phyloP scores from a whole-genome alignment of 179 eudicot genomes.

The Heliamphora pulchella region DNA sequence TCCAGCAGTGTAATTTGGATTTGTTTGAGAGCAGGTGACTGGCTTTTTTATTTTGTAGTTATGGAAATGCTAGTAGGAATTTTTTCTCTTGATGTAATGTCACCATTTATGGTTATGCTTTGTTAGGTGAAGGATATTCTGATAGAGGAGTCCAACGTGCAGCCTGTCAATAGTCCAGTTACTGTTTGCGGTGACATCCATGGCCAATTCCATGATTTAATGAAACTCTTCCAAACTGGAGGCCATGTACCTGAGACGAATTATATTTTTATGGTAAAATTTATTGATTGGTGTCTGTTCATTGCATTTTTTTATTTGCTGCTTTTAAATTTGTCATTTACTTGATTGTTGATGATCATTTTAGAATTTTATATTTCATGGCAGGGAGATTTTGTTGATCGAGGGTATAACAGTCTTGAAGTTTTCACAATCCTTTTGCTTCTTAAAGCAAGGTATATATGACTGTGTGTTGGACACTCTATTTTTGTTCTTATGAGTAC shows the following conservation, averaged over 20 bases:
- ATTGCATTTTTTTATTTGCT: slow-evolving; percentile 5
- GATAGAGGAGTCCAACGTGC: slow-evolving; percentile 86
- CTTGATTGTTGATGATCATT: slow-evolving; percentile 1
- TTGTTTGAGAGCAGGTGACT: slow-evolving; percentile 1
- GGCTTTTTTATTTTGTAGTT: slow-evolving; percentile 2
- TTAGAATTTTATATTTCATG: slow-evolving; percentile 12
- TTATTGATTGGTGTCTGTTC: not conserved
- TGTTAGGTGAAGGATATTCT: slow-evolving; percentile 73
- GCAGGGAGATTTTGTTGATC: slow-evolving; percentile 99
- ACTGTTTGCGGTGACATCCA: slow-evolving; percentile 91
- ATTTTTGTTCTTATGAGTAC: slow-evolving; percentile 1
- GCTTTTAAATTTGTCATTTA: slow-evolving; percentile 13
- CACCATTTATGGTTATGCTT: slow-evolving; percentile 8
- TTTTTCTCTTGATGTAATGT: slow-evolving; percentile 1
- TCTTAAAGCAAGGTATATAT: slow-evolving; percentile 87
- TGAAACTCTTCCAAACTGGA: slow-evolving; percentile 87
- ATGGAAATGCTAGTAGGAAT: slow-evolving; percentile 7
- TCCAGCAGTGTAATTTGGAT: not conserved
- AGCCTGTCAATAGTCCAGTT: slow-evolving; percentile 90
- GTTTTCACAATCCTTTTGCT: slow-evolving; percentile 96
- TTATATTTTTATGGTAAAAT: slow-evolving; percentile 86
- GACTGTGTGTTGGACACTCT: not conserved
- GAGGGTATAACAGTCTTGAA: slow-evolving; percentile 98
- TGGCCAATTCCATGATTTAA: slow-evolving; percentile 83
- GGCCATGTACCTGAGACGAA: slow-evolving; percentile 88